Evolutionary conservation across 2,329 filamentous ascomycete genomes (phyloP).

Genomic region (Pseudogymnoascus sp.): DNA sequence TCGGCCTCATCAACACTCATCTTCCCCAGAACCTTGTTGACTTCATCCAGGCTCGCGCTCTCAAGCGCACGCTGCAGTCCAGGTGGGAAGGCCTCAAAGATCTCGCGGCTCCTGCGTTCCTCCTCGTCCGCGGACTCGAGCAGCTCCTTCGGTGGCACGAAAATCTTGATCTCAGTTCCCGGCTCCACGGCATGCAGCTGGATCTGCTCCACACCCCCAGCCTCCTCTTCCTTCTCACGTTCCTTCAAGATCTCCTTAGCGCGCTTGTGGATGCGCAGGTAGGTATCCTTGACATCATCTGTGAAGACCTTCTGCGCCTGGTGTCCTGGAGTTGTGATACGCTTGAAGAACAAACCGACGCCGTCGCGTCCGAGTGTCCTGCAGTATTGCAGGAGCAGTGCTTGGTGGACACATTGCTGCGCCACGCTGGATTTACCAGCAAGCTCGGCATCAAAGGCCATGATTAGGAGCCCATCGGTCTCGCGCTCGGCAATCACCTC

Average conservation of each 20-base stretch:
- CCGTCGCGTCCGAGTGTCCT: conserved; percentile 72
- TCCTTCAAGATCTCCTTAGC: conserved; percentile 39
- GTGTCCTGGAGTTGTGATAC: conserved; percentile 81
- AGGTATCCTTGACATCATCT: conserved; percentile 87
- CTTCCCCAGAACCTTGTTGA: conserved; percentile 78
- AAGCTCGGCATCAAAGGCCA: conserved; percentile 84
- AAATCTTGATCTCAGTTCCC: conserved; percentile 83
- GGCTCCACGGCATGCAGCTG: conserved; percentile 95
- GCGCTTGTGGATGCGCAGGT: conserved; percentile 69
- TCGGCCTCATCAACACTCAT: conserved; percentile 87
- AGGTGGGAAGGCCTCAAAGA: conserved; percentile 77
- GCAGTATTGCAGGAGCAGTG: conserved; percentile 88
- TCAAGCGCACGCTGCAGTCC: conserved; percentile 76
- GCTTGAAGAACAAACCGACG: conserved; percentile 89
- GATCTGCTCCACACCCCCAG: conserved; percentile 80
- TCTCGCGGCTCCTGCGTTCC: conserved; percentile 54
- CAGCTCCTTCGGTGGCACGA: conserved; percentile 56
- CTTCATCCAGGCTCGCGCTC: conserved; percentile 79
- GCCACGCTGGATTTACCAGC: conserved; percentile 68
- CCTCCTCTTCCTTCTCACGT: conserved; percentile 44
- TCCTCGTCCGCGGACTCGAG: conserved; percentile 52
- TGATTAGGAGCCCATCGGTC: conserved; percentile 80
- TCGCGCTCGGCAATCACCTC: conserved; percentile 74
- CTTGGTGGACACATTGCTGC: conserved; percentile 86
- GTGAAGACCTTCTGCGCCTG: conserved; percentile 85